Evolutionary conservation across 352 stramenopile genomes (phyloP).

Genomic region (Vaucheria bursata): DNA sequence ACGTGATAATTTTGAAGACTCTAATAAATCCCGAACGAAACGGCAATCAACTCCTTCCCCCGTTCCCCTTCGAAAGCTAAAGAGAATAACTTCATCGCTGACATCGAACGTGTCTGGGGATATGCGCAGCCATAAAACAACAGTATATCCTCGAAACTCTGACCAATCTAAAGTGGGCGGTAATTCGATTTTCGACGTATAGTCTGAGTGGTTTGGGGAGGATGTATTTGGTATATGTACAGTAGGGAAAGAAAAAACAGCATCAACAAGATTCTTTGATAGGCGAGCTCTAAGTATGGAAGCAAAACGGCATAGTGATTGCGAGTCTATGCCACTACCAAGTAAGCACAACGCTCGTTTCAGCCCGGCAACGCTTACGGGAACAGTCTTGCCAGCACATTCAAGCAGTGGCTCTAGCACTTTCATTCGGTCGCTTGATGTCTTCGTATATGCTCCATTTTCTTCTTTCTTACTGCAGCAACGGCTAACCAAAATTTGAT

Average conservation of each 20-base stretch:
- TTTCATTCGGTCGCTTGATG: too few relatives aligned
- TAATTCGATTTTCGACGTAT: constrained; percentile 8
- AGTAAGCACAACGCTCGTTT: constrained; percentile 19
- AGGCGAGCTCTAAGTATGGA: constrained; percentile 23
- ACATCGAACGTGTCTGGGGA: constrained; percentile 10
- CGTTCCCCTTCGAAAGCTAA: constrained; percentile 25
- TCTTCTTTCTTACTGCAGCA: too few relatives aligned
- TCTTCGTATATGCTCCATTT: too few relatives aligned
- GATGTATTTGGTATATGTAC: neutral
- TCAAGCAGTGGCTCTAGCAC: constrained; percentile 29
- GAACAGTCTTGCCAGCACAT: constrained; percentile 9
- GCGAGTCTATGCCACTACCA: constrained; percentile 7
- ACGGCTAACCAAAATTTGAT: too few relatives aligned
- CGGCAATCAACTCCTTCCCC: constrained; percentile 28
- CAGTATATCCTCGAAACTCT: constrained; percentile 33
- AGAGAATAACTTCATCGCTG: constrained; percentile 12
- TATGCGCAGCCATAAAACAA: constrained; percentile 34
- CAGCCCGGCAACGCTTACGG: constrained; percentile 19
- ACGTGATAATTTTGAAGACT: neutral
- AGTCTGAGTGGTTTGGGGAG: constrained; percentile 5
- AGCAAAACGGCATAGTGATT: constrained; percentile 14
- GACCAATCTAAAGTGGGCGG: constrained; percentile 29
- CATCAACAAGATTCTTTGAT: constrained; percentile 18
- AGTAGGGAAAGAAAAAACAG: constrained; percentile 30
- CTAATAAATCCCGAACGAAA: neutral